Evolutionary conservation across 2,329 filamentous ascomycete species (phyloP), one percentile per base, ranked within the genome.

Genomic region (Phialocephala sp.): DNA sequence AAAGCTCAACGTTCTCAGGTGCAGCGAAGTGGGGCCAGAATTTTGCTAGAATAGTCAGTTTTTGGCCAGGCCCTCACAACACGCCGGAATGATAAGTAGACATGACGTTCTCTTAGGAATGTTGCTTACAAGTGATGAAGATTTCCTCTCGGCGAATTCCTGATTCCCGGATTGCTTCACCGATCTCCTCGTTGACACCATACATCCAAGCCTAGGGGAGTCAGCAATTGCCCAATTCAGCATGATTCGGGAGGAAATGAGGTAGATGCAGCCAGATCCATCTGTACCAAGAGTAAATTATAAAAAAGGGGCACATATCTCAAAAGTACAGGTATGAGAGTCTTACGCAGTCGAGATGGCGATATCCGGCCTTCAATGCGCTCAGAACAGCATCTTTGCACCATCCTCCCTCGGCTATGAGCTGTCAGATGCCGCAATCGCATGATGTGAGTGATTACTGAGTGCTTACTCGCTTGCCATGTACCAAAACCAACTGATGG

Each of bases 1-100:
- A 87, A 72, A 89, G 80, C 78, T 90, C 87, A 9, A 87, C 87
- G 41, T 65, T 60, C 24, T 71, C 63, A 1, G 56, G 60, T 14
- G 50, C 63, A 11, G 39, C 22, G 32, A 64, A 67, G 11, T 65
- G 59, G 20, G 61, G 63, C 85, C 85, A 88, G 24, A 87, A 77
- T 77, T 88, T 88, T 63, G 81, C 20, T 22, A n/a, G 4, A 20
- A 50, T 24, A 4, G 8, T 50, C 45, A 50, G 45, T n/a, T 50
- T 24, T 14, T 12, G 11, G 11, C 15, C 37, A 8, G 15, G 3
- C 9, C 3, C 37, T 41, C 37, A 41, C 37, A 12, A 41, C 15
- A 41, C 9, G 9, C 9, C 37, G 37, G 37, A 41, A 41, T 8
- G 15, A 41, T 12, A 41, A 12, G 15, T 41, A 41, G 37, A 41